Percentiles rank a stretch among this genome's conserved stretches.
Evolutionary conservation across 2,329 filamentous ascomycete species (phyloP).

Genomic region (Alternaria ethzedia): DNA sequence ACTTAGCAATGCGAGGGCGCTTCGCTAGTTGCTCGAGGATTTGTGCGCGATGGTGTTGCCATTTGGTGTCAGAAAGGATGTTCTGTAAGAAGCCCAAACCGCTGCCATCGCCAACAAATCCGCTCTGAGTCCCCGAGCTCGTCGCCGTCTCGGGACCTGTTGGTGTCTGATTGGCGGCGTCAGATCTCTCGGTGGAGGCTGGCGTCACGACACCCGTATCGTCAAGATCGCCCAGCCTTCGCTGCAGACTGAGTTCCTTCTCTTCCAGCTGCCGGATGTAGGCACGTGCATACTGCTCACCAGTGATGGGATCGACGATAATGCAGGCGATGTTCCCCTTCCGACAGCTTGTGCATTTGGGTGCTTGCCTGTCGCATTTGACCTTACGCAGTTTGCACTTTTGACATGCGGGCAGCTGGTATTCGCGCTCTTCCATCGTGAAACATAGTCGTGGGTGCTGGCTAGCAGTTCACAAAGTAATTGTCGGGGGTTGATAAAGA

Average conservation of each 20-base stretch:
- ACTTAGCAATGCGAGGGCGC: constrained; percentile 11
- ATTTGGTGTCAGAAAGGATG: constrained; percentile 20
- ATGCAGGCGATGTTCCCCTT: constrained; percentile 20
- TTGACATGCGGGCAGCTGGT: constrained; percentile 16
- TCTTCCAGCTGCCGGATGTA: constrained; percentile 18
- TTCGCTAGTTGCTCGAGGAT: constrained; percentile 18
- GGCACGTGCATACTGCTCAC: constrained; percentile 20
- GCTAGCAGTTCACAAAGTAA: too few relatives aligned
- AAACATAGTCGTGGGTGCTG: not conserved
- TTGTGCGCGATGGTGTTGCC: constrained; percentile 17
- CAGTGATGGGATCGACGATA: constrained; percentile 16
- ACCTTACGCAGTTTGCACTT: constrained; percentile 25
- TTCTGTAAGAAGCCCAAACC: constrained; percentile 20
- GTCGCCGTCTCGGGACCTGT: constrained; percentile 1
- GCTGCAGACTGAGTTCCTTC: constrained; percentile 9
- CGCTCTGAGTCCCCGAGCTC: constrained; percentile 9
- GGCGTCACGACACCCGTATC: not conserved
- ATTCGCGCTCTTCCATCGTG: not conserved
- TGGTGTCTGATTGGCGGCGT: not conserved
- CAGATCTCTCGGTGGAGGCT: not conserved
- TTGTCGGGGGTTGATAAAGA: too few relatives aligned
- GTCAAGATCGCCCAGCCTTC: not conserved
- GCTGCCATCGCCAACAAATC: constrained; percentile 25
- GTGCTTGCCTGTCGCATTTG: constrained; percentile 16
- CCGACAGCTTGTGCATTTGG: constrained; percentile 21